Base-by-base conservation (phyloP, 140 eudicot species). In the Bidens hawaiensis region DNA sequence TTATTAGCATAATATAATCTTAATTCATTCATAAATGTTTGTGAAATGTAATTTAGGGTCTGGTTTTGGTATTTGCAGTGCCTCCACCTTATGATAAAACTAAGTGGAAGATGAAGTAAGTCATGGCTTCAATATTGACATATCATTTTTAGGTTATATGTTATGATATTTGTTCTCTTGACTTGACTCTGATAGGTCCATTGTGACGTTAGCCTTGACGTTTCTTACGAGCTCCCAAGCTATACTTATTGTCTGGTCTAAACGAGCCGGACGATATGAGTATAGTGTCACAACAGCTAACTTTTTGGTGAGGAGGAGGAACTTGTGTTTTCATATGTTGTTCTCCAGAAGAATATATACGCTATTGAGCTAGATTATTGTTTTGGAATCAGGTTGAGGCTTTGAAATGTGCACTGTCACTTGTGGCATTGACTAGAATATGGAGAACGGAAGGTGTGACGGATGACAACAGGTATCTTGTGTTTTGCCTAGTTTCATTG, bases 281-380 rank as follows among this genome's bases (percentile, higher is more conserved):
- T 93, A 93, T 69, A 93, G 99, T 62, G 99, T 93, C 54, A 93
- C 99, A 1, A 93, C 99, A 36, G 99, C 99, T 3, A 93, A 93
- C 75, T 93, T 93, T 69, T 56, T 88, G 96, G 99, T 93, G 72
- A 90, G 86, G 15, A 52, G 33, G 72, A 90, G 86, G 15, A 52
- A 40, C 23, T 40, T 23, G 21, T 53, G 62, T 16, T 66, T 0
- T 58, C 10, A 49, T 19, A 14, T 60, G 34, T 58, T 12, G 34
- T 36, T 58, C 5, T 11, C 0, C 17, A 7, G 47, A 38, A 22
- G 27, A 25, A 52, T 27, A 65, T n/a, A n/a, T n/a, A n/a, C n/a
- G n/a, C n/a, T n/a, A n/a, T n/a, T n/a, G n/a, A n/a, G n/a, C n/a
- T n/a, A n/a, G n/a, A n/a, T n/a, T n/a, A n/a, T 50, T 72, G 19